Evolutionary conservation across 2,329 filamentous ascomycete genomes (phyloP).

Genomic region (Botrytis pseudocinerea): DNA sequence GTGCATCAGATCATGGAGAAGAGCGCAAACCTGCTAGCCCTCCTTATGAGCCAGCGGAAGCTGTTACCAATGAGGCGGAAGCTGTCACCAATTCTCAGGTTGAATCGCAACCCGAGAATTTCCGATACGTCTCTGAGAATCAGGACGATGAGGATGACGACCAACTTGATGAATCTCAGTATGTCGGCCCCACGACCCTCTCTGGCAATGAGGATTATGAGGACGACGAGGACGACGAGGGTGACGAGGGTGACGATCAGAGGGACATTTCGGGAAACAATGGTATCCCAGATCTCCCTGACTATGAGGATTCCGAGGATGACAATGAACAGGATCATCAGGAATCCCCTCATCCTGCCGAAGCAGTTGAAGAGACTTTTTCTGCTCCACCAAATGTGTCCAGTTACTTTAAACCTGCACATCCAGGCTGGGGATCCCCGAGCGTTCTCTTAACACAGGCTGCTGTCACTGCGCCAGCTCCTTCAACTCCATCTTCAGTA

Average conservation of each 20-base stretch:
- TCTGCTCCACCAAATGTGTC: not conserved
- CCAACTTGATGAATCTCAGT: not conserved
- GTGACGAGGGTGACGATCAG: too few species aligned
- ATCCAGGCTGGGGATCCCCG: not conserved
- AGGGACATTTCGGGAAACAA: too few species aligned
- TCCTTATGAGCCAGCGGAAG: not conserved
- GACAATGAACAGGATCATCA: not conserved
- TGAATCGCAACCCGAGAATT: not conserved
- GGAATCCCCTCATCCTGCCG: not conserved
- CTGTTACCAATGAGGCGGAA: not conserved
- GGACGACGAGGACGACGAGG: not conserved
- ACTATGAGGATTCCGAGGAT: not conserved
- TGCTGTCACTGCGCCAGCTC: too few species aligned
- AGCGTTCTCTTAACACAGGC: not conserved
- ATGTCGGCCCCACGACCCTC: not conserved
- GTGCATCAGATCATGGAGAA: too few species aligned
- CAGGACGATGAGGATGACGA: not conserved
- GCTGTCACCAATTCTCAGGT: not conserved
- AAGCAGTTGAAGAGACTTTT: not conserved
- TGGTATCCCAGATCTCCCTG: not conserved
- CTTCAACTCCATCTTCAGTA: not conserved
- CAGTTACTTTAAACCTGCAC: not conserved
- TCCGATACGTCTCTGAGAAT: not conserved
- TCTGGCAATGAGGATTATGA: not conserved
- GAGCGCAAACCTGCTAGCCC: not conserved